Percentiles rank a stretch among this genome's conserved stretches.
phyloP scores from a whole-genome alignment of 208 protist genomes.

The Dictyostelium gargantuum region DNA sequence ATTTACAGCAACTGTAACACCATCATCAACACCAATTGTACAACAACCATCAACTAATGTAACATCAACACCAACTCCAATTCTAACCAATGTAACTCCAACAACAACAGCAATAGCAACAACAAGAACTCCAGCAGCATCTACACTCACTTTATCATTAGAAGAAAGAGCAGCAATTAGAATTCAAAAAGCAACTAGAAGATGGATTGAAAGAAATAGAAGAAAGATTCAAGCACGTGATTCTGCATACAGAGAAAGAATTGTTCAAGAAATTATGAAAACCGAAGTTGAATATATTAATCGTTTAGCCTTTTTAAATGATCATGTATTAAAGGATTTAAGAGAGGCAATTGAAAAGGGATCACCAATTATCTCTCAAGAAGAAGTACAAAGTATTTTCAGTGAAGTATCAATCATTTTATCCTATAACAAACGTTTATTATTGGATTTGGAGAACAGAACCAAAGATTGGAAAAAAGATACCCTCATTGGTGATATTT shows the following conservation, averaged over 20 bases:
- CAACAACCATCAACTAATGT: not conserved
- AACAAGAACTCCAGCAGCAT: not conserved
- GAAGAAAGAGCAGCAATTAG: conserved; percentile 43
- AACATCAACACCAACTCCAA: not conserved
- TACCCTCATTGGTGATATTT: conserved; percentile 51
- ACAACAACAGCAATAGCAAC: not conserved
- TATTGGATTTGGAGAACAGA: not conserved
- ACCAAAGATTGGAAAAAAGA: not conserved
- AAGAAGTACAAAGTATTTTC: conserved; percentile 37
- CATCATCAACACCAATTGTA: not conserved
- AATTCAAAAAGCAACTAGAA: conserved; percentile 55
- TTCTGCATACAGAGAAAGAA: conserved; percentile 56
- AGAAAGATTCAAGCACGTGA: not conserved
- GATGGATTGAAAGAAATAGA: conserved; percentile 62
- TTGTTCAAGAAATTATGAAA: conserved; percentile 40
- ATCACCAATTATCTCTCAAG: conserved; percentile 19
- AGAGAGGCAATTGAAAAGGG: conserved; percentile 54
- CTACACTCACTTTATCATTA: not conserved
- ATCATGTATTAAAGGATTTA: conserved; percentile 41
- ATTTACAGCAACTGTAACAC: not conserved
- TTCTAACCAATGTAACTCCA: not conserved
- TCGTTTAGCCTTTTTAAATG: conserved; percentile 20
- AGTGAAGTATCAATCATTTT: conserved; percentile 19
- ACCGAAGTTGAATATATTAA: conserved; percentile 38
- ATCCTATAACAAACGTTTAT: not conserved